These are phyloP conservation scores for Thermomucor indicae-seudaticae DNA, from an alignment of 371 early-diverging fungal genomes.

Conservation along the genomic window DNA sequence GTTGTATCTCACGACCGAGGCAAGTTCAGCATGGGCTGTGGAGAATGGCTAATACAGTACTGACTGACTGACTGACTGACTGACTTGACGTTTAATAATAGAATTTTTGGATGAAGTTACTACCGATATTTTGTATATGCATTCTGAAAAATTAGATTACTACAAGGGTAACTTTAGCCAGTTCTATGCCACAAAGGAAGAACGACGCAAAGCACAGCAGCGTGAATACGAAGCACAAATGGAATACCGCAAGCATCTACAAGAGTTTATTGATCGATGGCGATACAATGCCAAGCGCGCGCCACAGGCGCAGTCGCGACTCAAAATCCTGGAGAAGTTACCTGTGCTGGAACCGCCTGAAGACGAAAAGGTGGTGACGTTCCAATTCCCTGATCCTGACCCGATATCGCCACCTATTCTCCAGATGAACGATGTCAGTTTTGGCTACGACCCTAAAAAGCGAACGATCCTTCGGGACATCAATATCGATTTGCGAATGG, in stretches of 20 bases:
- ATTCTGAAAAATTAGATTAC: constrained; percentile 87
- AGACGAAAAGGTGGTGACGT: constrained; percentile 80
- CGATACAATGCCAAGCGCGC: constrained; percentile 98
- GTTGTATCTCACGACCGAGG: constrained; percentile 97
- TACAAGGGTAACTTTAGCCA: constrained; percentile 94
- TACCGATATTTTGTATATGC: constrained; percentile 95
- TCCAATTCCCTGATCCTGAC: constrained; percentile 92
- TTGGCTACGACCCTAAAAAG: constrained; percentile 74
- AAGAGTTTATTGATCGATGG: constrained; percentile 98
- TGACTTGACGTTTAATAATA: constrained; percentile 5
- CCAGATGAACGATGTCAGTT: constrained; percentile 88
- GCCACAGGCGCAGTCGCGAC: constrained; percentile 96
- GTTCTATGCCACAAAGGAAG: constrained; percentile 87
- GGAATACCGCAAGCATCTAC: constrained; percentile 89
- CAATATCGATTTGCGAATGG: constrained; percentile 92
- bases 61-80: too few species aligned
- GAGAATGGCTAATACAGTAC: neutral
- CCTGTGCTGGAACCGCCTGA: constrained; percentile 88
- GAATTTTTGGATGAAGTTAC: constrained; percentile 97
- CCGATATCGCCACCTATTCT: constrained; percentile 84
- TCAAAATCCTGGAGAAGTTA: constrained; percentile 97
- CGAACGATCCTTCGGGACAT: constrained; percentile 77
- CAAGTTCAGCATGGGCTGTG: constrained; percentile 7
- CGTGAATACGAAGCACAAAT: constrained; percentile 95
- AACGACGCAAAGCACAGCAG: constrained; percentile 83